Evolutionary conservation across 2,329 filamentous ascomycete genomes (phyloP), one percentile per base, ranked within the genome.

Genomic region (Nemania bipapillata): DNA sequence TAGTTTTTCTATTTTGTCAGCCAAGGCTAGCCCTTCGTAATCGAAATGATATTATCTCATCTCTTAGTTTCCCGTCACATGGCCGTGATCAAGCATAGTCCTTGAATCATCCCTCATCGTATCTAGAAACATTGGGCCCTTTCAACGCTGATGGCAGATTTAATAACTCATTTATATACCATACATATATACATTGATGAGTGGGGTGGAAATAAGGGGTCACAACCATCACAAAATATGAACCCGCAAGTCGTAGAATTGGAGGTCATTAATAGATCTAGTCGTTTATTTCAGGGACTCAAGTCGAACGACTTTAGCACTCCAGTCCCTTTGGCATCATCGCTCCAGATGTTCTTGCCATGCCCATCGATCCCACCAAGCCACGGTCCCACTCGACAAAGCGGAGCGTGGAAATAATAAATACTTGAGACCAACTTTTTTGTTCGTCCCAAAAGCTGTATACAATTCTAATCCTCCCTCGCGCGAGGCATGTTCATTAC

Each of bases 1-100:
- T 58, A 40, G 35, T 54, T 61, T 61, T 65, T 62, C 26, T 58
- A 57, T 17, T 68, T 65, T 62, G 45, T 65, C 50, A 28, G 2
- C 53, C 8, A 11, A 55, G 55, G n/a, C 35, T 55, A 61, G 61
- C n/a, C 12, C n/a, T 42, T 68, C 47, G 9, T 17, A 60, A 57
- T 45, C 30, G 32, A 42, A 60, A 61, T 65, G 61, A 57, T 40
- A 65, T 52, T 50, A 49, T 49, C 17, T 52, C 45, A 20, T 40
- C 37, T 24, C 3, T 35, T 20, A 12, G 12, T 20, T 42, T 49
- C 20, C 6, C 20, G 17, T 28, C 6, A 3, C 3, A 45, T 45
- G 17, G 8, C 17, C 8, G 4, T n/a, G 2, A n/a, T 4, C 3
- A 20, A 45, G 40, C 5, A 5, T 42, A n/a, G 15, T 42, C 37